Conservation (phyloP, 768 basidiomycete species). For the Mycena latifolia region DNA sequence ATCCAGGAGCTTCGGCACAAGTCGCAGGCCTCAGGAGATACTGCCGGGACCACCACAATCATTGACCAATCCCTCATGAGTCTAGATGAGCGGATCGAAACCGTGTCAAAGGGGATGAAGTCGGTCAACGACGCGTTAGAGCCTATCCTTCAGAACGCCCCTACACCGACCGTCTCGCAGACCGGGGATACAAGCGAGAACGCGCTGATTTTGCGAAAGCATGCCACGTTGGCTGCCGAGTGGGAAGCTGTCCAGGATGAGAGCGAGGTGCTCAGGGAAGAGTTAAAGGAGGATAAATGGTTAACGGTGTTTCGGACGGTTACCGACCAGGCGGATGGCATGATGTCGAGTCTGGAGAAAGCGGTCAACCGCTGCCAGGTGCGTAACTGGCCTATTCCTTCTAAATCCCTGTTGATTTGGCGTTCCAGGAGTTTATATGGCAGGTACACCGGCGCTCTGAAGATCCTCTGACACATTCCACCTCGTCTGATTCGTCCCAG, state of each 20-base stretch:
- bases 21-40: slow-evolving; percentile 73
- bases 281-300: slow-evolving; percentile 98
- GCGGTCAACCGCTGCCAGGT: slow-evolving; percentile 92
- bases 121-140: slow-evolving; percentile 74
- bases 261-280: slow-evolving; percentile 86
- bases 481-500: slow-evolving; percentile 59
- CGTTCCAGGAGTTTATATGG: slow-evolving; percentile 83
- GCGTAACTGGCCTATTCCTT: slow-evolving; percentile 40
- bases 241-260: slow-evolving; percentile 89
- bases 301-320: slow-evolving; percentile 94
- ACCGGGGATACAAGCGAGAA: slow-evolving; percentile 54
- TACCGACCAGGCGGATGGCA: slow-evolving; percentile 94
- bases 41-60: slow-evolving; percentile 69
- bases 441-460: slow-evolving; percentile 74
- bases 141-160: slow-evolving; percentile 63
- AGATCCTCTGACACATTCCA: slow-evolving; percentile 59
- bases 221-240: slow-evolving; percentile 76
- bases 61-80: slow-evolving; percentile 87
- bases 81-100: slow-evolving; percentile 83
- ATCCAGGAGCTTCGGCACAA: slow-evolving; percentile 95
- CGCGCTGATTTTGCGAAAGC: slow-evolving; percentile 75
- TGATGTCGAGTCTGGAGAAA: slow-evolving; percentile 98
- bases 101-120: slow-evolving; percentile 79
- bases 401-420: slow-evolving; percentile 23
- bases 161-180: slow-evolving; percentile 61